A percentile compares a stretch with the other conserved stretches of the same genome.
These are phyloP conservation scores for Oryza coarctata DNA, from an alignment of 176 grass and related monocot genomes.

Conservation along the genomic window DNA sequence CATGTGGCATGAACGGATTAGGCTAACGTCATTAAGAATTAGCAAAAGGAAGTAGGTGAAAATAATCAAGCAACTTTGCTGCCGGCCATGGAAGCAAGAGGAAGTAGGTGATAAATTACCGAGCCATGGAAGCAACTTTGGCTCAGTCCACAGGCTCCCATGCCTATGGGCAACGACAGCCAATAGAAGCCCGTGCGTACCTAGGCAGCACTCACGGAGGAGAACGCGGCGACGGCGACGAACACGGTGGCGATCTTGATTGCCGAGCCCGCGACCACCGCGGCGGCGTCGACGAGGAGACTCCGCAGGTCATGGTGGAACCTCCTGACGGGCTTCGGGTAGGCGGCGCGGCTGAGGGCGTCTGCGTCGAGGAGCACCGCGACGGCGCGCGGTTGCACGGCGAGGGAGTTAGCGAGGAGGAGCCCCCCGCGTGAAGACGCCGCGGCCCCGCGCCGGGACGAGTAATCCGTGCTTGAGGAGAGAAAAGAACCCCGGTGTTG, in stretches of 20 bases:
- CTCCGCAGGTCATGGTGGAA: background rate
- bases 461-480: slow-evolving; percentile 40
- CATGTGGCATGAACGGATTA: too few species aligned
- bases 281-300: slow-evolving; percentile 12
- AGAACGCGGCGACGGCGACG: slow-evolving; percentile 33
- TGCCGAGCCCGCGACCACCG: slow-evolving; percentile 5
- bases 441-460: slow-evolving; percentile 18
- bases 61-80: too few species aligned
- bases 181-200: too few species aligned
- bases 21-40: too few species aligned
- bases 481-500: slow-evolving; percentile 21
- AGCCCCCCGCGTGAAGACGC: slow-evolving; percentile 39
- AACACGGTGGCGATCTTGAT: slow-evolving; percentile 49
- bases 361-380: slow-evolving; percentile 21
- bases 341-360: slow-evolving; percentile 23
- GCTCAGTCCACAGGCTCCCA: too few species aligned
- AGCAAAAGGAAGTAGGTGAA: too few species aligned
- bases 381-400: slow-evolving; percentile 45
- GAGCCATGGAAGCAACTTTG: too few species aligned
- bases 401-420: slow-evolving; percentile 41
- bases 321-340: slow-evolving; percentile 2
- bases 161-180: too few species aligned
- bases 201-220: too few species aligned
- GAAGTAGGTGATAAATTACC: too few species aligned
- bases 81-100: too few species aligned